phyloP scores from a whole-genome alignment of 164 flowering plant genomes.

The Stephania cephalantha region DNA sequence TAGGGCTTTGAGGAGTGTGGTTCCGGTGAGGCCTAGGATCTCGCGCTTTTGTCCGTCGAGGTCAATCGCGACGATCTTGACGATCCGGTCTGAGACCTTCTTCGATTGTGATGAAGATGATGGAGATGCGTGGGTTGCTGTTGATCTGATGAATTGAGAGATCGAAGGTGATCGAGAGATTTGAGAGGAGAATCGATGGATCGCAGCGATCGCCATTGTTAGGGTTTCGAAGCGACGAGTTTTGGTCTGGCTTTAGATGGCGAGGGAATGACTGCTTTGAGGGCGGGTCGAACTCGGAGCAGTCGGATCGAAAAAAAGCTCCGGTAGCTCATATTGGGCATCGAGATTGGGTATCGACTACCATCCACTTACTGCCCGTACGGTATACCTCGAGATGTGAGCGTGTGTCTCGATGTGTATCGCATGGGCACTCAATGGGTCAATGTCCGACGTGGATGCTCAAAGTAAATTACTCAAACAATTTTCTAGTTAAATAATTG shows the following conservation, averaged over 20 bases:
- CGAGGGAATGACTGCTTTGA: too few species aligned
- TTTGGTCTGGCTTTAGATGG: not conserved
- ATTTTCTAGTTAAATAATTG: too few species aligned
- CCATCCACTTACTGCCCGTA: too few species aligned
- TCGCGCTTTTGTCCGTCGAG: constrained; percentile 67
- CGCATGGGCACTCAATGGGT: too few species aligned
- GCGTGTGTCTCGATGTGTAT: too few species aligned
- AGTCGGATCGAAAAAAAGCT: too few species aligned
- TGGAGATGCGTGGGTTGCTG: constrained; percentile 20
- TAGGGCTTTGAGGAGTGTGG: constrained; percentile 73
- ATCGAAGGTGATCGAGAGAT: constrained; percentile 31
- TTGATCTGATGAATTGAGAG: constrained; percentile 26
- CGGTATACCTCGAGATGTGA: too few species aligned
- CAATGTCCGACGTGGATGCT: too few species aligned
- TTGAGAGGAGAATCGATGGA: constrained; percentile 34
- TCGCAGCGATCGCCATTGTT: constrained; percentile 41
- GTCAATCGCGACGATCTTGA: constrained; percentile 77
- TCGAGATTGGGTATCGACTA: too few species aligned
- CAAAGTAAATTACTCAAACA: too few species aligned
- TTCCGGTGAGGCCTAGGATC: constrained; percentile 72
- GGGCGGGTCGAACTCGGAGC: too few species aligned
- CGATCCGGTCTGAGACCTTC: constrained; percentile 87
- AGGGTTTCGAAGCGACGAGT: not conserved
- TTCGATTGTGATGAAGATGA: constrained; percentile 32
- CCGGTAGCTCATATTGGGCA: too few species aligned